Evolutionary conservation across 176 grass and related monocot genomes (phyloP).

Genomic region (Triticum monococcum): DNA sequence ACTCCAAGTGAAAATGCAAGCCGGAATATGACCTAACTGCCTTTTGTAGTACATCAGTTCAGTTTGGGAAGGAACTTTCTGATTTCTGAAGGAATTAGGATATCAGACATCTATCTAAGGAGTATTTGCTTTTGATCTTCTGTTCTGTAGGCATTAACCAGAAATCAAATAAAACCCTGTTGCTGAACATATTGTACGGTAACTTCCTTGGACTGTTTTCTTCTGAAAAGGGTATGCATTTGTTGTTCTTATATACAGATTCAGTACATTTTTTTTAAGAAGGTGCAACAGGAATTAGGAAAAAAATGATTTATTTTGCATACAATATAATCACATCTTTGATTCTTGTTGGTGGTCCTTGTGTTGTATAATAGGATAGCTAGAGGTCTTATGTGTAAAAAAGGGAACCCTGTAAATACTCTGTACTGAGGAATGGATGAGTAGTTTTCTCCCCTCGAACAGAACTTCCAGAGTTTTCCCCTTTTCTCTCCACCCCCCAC

Average conservation of each 20-base stretch:
- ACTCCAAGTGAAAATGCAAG: too few relatives aligned
- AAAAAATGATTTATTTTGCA: constrained; percentile 5
- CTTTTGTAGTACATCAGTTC: neutral
- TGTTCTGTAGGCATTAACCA: neutral
- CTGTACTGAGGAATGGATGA: too few relatives aligned
- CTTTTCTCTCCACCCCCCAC: too few relatives aligned
- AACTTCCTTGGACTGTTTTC: neutral
- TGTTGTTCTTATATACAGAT: neutral
- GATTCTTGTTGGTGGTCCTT: too few relatives aligned
- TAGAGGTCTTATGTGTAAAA: too few relatives aligned
- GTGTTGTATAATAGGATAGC: too few relatives aligned
- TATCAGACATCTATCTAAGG: neutral
- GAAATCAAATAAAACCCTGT: neutral
- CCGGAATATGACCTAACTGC: too few relatives aligned
- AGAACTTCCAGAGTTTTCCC: too few relatives aligned
- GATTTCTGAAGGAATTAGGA: neutral
- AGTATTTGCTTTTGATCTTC: neutral
- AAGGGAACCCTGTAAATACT: too few relatives aligned
- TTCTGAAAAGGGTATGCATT: neutral
- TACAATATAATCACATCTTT: neutral
- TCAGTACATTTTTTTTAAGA: neutral
- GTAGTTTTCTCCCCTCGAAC: too few relatives aligned
- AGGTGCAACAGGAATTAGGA: neutral
- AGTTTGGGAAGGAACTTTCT: neutral
- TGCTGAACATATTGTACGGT: neutral